A percentile compares a stretch with the other conserved stretches of the same genome.
phyloP scores from a whole-genome alignment of 208 protist species.

The Leishmania turanica region DNA sequence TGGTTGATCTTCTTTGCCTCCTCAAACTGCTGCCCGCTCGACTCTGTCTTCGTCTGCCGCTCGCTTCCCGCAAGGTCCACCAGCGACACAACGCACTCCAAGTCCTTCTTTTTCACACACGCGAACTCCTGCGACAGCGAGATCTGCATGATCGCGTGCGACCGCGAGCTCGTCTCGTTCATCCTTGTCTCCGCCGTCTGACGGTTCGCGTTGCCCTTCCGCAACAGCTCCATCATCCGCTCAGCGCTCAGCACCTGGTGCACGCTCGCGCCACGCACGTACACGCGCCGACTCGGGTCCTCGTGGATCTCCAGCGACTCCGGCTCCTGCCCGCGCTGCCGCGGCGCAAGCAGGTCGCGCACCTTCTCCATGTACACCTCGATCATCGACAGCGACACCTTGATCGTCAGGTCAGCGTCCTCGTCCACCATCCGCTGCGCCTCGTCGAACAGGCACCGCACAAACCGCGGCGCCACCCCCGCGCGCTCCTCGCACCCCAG shows the following conservation, averaged over 20 bases:
- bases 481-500: slow-evolving; percentile 33
- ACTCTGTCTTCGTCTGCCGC: slow-evolving; percentile 84
- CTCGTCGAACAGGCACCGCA: slow-evolving; percentile 47
- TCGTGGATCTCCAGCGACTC: slow-evolving; percentile 76
- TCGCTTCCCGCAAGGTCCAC: slow-evolving; percentile 88
- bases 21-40: slow-evolving; percentile 76
- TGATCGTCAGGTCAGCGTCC: slow-evolving; percentile 51
- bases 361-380: slow-evolving; percentile 86
- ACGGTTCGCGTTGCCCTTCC: slow-evolving; percentile 65
- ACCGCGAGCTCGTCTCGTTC: slow-evolving; percentile 90
- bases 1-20: slow-evolving; percentile 93
- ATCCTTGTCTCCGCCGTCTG: slow-evolving; percentile 82
- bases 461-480: slow-evolving; percentile 44
- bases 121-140: slow-evolving; percentile 64
- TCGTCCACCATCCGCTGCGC: slow-evolving; percentile 50
- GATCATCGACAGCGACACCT: slow-evolving; percentile 79
- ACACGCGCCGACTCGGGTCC: slow-evolving; percentile 59
- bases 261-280: slow-evolving; percentile 63
- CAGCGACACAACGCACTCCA: slow-evolving; percentile 69
- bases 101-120: slow-evolving; percentile 47
- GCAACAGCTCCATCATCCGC: slow-evolving; percentile 68
- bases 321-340: slow-evolving; percentile 71
- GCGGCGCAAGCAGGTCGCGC: slow-evolving; percentile 68
- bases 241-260: slow-evolving; percentile 75
- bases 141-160: slow-evolving; percentile 90